Percentiles rank a stretch among this genome's conserved stretches.
Conservation (phyloP, 805 yeast species). For the Candida caryicola region DNA sequence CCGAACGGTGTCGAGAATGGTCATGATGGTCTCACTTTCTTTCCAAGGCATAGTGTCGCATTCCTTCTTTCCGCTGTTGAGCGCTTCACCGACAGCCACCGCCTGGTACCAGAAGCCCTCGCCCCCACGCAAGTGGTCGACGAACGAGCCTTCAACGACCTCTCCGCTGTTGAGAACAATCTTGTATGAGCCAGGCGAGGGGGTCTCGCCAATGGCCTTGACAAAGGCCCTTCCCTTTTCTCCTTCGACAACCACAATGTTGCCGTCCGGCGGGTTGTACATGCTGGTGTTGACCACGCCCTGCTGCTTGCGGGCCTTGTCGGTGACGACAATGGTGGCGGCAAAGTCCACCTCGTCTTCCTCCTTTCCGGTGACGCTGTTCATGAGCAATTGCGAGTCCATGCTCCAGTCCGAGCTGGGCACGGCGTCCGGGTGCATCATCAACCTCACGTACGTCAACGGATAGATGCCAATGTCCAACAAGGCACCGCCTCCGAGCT, state of each 20-base stretch:
- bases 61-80: constrained; percentile 37
- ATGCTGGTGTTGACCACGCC: constrained; percentile 28
- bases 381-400: constrained; percentile 28
- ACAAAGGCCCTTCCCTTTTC: constrained; percentile 11
- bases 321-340: constrained; percentile 35
- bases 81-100: constrained; percentile 48
- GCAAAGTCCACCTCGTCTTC: constrained; percentile 42
- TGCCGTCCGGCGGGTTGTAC: constrained; percentile 8
- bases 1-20: constrained; percentile 47
- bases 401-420: constrained; percentile 12
- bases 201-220: constrained; percentile 11
- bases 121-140: constrained; percentile 33
- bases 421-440: constrained; percentile 26
- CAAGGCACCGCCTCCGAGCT: constrained; percentile 55
- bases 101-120: constrained; percentile 58
- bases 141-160: constrained; percentile 5
- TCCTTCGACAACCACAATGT: constrained; percentile 10
- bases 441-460: constrained; percentile 43
- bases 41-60: constrained; percentile 38
- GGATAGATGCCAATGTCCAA: constrained; percentile 56
- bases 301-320: constrained; percentile 42
- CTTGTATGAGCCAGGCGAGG: constrained; percentile 12
- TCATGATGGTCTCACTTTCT: constrained; percentile 48
- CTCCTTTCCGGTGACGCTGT: constrained; percentile 28
- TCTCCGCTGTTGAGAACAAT: constrained; percentile 22